Evolutionary conservation across 2,329 filamentous ascomycete species (phyloP).

Genomic region (Fusarium sp.): DNA sequence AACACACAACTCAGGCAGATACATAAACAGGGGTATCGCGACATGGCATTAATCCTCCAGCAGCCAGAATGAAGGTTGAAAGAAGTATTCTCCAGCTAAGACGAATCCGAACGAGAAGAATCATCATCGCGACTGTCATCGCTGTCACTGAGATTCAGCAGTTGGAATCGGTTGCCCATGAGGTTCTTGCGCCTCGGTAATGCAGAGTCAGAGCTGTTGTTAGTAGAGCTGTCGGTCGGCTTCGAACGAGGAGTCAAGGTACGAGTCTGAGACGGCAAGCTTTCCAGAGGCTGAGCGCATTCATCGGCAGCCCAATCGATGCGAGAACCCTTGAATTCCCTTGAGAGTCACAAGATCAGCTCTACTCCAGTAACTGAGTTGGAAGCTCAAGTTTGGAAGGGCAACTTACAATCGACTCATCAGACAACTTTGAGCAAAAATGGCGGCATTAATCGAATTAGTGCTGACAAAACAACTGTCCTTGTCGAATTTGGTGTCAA

Average conservation of each 20-base stretch:
- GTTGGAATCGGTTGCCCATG: conserved; percentile 73
- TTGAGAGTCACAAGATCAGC: conserved; percentile 57
- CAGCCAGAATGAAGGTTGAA: background rate
- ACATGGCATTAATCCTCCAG: background rate
- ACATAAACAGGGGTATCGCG: background rate
- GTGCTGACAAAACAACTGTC: conserved; percentile 78
- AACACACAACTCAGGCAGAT: background rate
- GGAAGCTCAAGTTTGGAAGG: background rate
- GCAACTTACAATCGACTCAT: conserved; percentile 69
- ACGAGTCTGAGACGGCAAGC: conserved; percentile 33
- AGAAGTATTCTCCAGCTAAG: background rate
- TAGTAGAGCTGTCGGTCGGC: background rate
- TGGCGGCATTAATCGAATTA: conserved; percentile 82
- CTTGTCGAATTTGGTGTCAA: conserved; percentile 73
- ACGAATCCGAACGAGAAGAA: conserved; percentile 16
- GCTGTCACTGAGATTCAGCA: conserved; percentile 67
- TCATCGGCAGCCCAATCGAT: conserved; percentile 83
- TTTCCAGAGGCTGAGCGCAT: conserved; percentile 72
- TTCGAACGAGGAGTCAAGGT: background rate
- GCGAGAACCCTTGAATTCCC: conserved; percentile 77
- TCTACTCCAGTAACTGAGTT: background rate
- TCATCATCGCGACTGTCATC: conserved; percentile 48
- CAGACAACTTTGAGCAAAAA: conserved; percentile 85
- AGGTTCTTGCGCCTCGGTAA: conserved; percentile 49
- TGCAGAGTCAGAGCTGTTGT: background rate